Base-by-base conservation (phyloP, 495 filamentous ascomycete species). In the Daldinia caldariorum region DNA sequence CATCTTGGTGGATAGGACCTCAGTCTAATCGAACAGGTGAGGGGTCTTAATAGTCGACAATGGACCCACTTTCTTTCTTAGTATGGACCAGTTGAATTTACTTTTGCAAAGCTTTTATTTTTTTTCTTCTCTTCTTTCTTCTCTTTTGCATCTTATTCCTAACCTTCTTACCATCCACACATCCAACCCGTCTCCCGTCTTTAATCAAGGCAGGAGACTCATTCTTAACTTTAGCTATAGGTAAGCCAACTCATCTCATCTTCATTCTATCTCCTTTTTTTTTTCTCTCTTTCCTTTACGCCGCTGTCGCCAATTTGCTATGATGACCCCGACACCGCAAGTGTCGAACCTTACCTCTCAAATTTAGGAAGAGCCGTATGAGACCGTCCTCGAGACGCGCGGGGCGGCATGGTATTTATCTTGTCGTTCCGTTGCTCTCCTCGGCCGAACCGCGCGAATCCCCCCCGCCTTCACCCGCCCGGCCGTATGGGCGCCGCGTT, bases 281-380 rank as follows among this genome's bases (percentile, higher is more conserved):
- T 2, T 51, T 67, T 63, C 51, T 35, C 31, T 29, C 16, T 54
- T 20, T 37, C 4, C 34, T 35, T 35, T 10, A 0, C 34, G 34
- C 22, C 47, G 50, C 18, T 18, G 14, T 45, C 59, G 53, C 45
- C 58, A 26, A 8, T 26, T 67, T 73, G 72, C 70, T 58, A 83
- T 84, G 82, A 84, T 84, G 82, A 84, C 76, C 65, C 81, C 69
- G 77, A 80, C 81, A 81, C 78, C 76, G 76, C 77, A 77, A 73
- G 79, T 81, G 81, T 81, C 81, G 76, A 82, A 82, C 80, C 80
- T 82, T 82, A 71, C 72, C 74, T 61, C 41, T 63, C 18, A 75
- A 70, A 39, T 78, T 78, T 83, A 84, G 82, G 82, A 84, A 84
- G 82, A 84, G 82, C 82, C 82, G 82, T 83, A 77, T 84, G 79